Evolutionary conservation across 1,284 basidiomycete genomes (phyloP).

Genomic region (Cryptococcus sp.): DNA sequence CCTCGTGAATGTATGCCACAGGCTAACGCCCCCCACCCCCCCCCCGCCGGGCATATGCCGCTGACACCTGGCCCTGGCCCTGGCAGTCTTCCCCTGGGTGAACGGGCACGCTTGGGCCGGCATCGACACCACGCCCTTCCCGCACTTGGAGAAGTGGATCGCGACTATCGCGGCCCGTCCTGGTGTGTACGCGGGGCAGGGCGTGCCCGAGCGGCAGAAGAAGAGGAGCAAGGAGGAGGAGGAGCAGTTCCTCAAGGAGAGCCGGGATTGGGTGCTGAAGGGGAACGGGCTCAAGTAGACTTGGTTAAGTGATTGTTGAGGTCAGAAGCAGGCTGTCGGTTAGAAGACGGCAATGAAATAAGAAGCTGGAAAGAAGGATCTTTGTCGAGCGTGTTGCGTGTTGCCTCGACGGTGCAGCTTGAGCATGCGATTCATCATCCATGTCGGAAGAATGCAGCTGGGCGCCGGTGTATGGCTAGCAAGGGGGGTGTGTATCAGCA

Average conservation of each 20-base stretch:
- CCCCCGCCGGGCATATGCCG: not conserved
- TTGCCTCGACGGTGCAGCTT: too few relatives aligned
- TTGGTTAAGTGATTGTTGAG: not conserved
- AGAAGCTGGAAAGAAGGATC: too few relatives aligned
- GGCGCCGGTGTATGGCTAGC: too few relatives aligned
- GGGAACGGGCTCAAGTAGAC: not conserved
- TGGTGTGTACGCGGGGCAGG: constrained; percentile 50
- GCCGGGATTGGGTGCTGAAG: constrained; percentile 17
- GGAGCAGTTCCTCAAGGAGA: constrained; percentile 21
- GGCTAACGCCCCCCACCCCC: not conserved
- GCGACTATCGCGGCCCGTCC: constrained; percentile 52
- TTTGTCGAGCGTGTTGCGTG: too few relatives aligned
- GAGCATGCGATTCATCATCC: too few relatives aligned
- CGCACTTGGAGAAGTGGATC: constrained; percentile 58
- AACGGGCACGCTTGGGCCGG: constrained; percentile 53
- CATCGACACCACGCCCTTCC: constrained; percentile 58
- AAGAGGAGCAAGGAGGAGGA: constrained; percentile 28
- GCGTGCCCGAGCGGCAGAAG: constrained; percentile 32
- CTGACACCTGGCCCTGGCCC: too few relatives aligned
- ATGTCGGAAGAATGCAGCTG: too few relatives aligned
- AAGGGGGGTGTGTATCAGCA: too few relatives aligned
- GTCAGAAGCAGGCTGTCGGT: not conserved
- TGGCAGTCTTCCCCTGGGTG: constrained; percentile 54
- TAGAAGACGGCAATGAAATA: too few relatives aligned
- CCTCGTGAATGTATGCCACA: too few relatives aligned